Evolutionary conservation across 371 early-diverging fungal species (phyloP).

Genomic region (Lichtheimia ornata): DNA sequence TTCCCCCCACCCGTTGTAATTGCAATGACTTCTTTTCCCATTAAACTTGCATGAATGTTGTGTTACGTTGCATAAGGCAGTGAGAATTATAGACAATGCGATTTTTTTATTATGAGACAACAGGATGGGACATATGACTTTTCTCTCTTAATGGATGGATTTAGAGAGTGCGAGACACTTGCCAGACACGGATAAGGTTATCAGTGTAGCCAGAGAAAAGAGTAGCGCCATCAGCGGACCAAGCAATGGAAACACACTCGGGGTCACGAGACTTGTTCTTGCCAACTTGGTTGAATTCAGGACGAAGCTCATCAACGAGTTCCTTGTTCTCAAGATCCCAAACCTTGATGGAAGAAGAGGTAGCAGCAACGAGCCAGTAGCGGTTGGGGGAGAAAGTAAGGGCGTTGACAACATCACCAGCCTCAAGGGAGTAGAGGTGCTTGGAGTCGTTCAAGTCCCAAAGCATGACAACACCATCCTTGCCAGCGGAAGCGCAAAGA

Average conservation of each 20-base stretch:
- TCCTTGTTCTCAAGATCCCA: slow-evolving; percentile 99
- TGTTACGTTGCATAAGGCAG: too few species aligned
- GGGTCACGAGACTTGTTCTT: slow-evolving; percentile 76
- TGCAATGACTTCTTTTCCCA: too few species aligned
- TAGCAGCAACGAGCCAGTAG: slow-evolving; percentile 99
- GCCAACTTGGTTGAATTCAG: slow-evolving; percentile 82
- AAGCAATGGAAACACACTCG: slow-evolving; percentile 92
- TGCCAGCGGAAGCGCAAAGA: slow-evolving; percentile 99
- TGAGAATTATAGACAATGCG: too few species aligned
- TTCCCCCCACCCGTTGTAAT: too few species aligned
- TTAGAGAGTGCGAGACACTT: slow-evolving; percentile 73
- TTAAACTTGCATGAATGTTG: too few species aligned
- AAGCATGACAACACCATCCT: slow-evolving; percentile 98
- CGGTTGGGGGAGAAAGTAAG: slow-evolving; percentile 99
- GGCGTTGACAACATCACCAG: slow-evolving; percentile 94
- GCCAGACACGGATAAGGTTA: slow-evolving; percentile 94
- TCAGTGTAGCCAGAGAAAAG: slow-evolving; percentile 99
- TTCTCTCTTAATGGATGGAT: neutral
- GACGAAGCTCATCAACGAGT: slow-evolving; percentile 93
- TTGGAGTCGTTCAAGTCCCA: slow-evolving; percentile 99
- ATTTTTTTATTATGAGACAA: too few species aligned
- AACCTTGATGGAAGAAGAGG: slow-evolving; percentile 95
- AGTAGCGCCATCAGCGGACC: slow-evolving; percentile 97
- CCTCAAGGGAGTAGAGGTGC: slow-evolving; percentile 98
- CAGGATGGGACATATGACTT: too few species aligned